Percentiles rank a stretch among this genome's conserved stretches.
Conservation (phyloP, 176 grass and related monocot genomes). For the Hordeum vulgare region MorexV3_pseudomolecules_assembly NC_058522.1:585330873-585331372, state of each 20-base stretch:
- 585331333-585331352: not conserved
- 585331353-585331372: not conserved
- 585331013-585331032: conserved; percentile 86
- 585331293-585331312: not conserved
- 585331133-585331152: not conserved
- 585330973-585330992: no score
- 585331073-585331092: not conserved
- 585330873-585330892: not conserved
- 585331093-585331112: not conserved
- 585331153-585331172: not conserved
- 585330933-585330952: not conserved
- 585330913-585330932: not conserved
- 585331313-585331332: no score
- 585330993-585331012: not conserved
- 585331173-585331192: conserved; percentile 65
- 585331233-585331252: conserved; percentile 61
- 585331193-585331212: conserved; percentile 83
- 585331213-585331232: conserved; percentile 87
- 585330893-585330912: not conserved
- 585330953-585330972: no score
- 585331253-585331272: conserved; percentile 45
- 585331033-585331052: conserved; percentile 94
- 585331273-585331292: not conserved
- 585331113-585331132: not conserved
- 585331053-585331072: conserved; percentile 89